These are phyloP conservation scores for Cystobasidiaceae sp. DNA, from an alignment of 1,284 basidiomycete species.

Conservation along the genomic window DNA sequence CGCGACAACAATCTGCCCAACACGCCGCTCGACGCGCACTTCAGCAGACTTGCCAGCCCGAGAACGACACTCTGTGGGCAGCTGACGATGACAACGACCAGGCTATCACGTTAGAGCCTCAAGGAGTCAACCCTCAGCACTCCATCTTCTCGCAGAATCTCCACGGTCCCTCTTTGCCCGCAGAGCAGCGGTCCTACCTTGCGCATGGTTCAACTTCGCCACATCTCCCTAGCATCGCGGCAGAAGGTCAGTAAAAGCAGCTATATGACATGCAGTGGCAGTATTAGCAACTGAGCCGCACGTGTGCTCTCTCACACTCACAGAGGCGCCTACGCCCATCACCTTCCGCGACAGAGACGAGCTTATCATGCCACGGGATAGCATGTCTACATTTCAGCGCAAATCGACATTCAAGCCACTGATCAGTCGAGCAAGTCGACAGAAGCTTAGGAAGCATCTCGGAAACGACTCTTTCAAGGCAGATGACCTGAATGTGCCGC, in stretches of 20 bases:
- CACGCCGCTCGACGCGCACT: too few relatives aligned
- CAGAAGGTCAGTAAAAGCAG: not conserved
- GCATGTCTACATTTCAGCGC: not conserved
- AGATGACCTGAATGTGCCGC: not conserved
- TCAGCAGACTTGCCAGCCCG: too few relatives aligned
- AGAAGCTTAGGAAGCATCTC: not conserved
- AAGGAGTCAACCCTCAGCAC: not conserved
- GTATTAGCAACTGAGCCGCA: not conserved
- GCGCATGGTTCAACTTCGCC: not conserved
- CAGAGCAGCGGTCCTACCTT: not conserved
- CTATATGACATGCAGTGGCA: not conserved
- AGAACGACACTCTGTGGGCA: not conserved
- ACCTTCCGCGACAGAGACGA: not conserved
- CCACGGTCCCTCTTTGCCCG: not conserved
- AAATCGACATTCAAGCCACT: constrained; percentile 11
- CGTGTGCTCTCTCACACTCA: not conserved
- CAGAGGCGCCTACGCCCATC: not conserved
- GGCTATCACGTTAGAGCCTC: not conserved
- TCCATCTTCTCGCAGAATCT: not conserved
- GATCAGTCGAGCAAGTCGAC: not conserved
- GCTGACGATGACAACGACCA: not conserved
- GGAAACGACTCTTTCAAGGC: not conserved
- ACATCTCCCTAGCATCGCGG: not conserved
- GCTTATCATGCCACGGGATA: not conserved
- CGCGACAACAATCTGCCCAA: too few relatives aligned